Evolutionary conservation across 2,329 filamentous ascomycete species (phyloP), one percentile per base, ranked within the genome.

Genomic region (Arthrocladium fulminans): DNA sequence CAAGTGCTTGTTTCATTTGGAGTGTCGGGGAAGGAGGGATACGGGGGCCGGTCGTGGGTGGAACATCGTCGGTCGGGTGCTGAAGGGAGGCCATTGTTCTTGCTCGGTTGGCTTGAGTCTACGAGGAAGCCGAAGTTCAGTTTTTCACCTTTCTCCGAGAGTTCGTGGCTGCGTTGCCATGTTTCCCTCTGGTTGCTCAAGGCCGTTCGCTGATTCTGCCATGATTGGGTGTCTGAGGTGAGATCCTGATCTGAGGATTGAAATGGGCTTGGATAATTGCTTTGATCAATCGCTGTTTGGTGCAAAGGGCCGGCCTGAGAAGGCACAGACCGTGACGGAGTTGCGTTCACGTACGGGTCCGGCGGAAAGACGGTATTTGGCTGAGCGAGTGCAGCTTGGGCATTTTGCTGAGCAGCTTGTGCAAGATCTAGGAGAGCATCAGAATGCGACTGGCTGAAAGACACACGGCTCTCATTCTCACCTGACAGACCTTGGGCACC

Each of bases 41-140:
- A 65, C 63, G 27, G 61, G 54, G n/a, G 62, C 49, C 4, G 56
- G 38, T 37, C 59, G 59, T 5, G 65, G 61, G 17, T 53, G 45
- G 45, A 57, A 45, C 43, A 53, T 54, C 17, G 53, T 54, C 53
- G 40, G 20, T 48, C 7, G 13, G 38, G 30, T 7, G 17, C 22
- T 8, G 32, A 24, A 2, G 30, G 32, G 8, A 27, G 24, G 13
- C 15, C n/a, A 5, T 12, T 13, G 44, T 45, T 6, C 5, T 39
- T 25, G 3, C 30, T 38, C 4, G 24, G 17, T 8, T 23, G 34
- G 13, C 3, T 27, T n/a, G 41, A 75, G 73, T 27, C 75, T 67
- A 50, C 83, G 1, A 92, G 70, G 56, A 88, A 89, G 49, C 81
- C 83, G 25, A 92, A 76, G 4, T 81, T 83, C 7, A 89, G 71